Base-by-base conservation (phyloP, 176 grass and related monocot species). In the Musa beccarii region DNA sequence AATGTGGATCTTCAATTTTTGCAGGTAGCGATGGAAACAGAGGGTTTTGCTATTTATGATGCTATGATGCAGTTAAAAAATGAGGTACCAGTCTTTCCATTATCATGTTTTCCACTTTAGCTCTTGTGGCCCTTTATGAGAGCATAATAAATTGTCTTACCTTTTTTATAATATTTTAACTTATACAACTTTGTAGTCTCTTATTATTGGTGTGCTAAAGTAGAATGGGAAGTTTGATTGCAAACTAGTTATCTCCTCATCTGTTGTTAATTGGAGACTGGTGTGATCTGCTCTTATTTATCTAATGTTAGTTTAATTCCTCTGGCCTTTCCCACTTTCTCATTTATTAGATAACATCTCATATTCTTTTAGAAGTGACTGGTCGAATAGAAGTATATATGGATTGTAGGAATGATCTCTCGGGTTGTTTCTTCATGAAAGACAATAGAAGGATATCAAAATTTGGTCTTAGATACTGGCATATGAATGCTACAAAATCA, bases 11-110 rank as follows among this genome's bases (percentile, higher is more conserved):
- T 57, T 82, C 23, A 10, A 72, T 73, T 77, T 73, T 84, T 12
- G 80, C 76, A 99, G 95, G 82, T 99, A 67, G 95, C 84, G n/a
- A 84, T 93, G 84, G 95, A 99, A 76, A 84, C 88, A 61, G 95
- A 93, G 81, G 95, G 90, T 79, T 93, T 93, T 94, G 95, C 90
- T 80, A 87, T 99, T 76, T 99, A 99, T 3, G 95, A 99, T 83
- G 83, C 86, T 56, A 89, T 99, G 95, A 99, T 93, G 90, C 83
- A 81, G 77, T 75, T 99, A 79, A 83, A 89, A 86, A 81, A 88
- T 82, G 95, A 99, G 90, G 95, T 99, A 71, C 3, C 10, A 61
- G 11, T 81, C 52, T 12, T 22, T 54, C 51, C 62, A 64, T 72
- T 54, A 28, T 11, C 9, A 10, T 14, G 4, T 11, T 1, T 1